phyloP scores from a whole-genome alignment of 805 yeast species.

The Zygoascus bituminiphila region DNA sequence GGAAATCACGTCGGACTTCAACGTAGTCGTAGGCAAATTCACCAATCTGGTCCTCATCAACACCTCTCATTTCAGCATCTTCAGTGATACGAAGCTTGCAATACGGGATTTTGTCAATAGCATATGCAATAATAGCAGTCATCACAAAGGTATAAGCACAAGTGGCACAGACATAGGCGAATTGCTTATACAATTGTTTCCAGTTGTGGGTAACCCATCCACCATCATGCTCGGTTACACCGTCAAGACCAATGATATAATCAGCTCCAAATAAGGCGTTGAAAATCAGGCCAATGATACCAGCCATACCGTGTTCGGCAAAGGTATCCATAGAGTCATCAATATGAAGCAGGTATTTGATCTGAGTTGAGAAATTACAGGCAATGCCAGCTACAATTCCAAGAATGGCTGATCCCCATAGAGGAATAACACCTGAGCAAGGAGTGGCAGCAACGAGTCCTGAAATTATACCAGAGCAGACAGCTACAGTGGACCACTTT shows the following conservation, averaged over 20 bases:
- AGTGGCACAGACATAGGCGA: slow-evolving; percentile 72
- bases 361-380: slow-evolving; percentile 84
- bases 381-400: slow-evolving; percentile 74
- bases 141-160: slow-evolving; percentile 68
- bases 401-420: slow-evolving; percentile 82
- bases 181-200: slow-evolving; percentile 84
- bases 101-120: slow-evolving; percentile 72
- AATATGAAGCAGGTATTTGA: slow-evolving; percentile 70
- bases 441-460: slow-evolving; percentile 98
- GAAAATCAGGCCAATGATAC: slow-evolving; percentile 81
- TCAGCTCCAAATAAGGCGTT: slow-evolving; percentile 79
- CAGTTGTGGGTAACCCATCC: slow-evolving; percentile 91
- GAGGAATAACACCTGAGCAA: slow-evolving; percentile 79
- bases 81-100: slow-evolving; percentile 71
- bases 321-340: slow-evolving; percentile 92
- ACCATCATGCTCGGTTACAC: slow-evolving; percentile 72
- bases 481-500: slow-evolving; percentile 91
- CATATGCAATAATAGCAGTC: slow-evolving; percentile 67
- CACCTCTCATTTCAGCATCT: slow-evolving; percentile 78
- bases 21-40: slow-evolving; percentile 98
- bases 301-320: slow-evolving; percentile 99
- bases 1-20: slow-evolving; percentile 84
- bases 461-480: slow-evolving; percentile 91
- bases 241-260: slow-evolving; percentile 87
- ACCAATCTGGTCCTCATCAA: slow-evolving; percentile 96